A percentile compares a stretch with the other conserved stretches of the same genome.
Conservation (phyloP, 805 yeast genomes). For the Ogataea thermomethanolica region DNA sequence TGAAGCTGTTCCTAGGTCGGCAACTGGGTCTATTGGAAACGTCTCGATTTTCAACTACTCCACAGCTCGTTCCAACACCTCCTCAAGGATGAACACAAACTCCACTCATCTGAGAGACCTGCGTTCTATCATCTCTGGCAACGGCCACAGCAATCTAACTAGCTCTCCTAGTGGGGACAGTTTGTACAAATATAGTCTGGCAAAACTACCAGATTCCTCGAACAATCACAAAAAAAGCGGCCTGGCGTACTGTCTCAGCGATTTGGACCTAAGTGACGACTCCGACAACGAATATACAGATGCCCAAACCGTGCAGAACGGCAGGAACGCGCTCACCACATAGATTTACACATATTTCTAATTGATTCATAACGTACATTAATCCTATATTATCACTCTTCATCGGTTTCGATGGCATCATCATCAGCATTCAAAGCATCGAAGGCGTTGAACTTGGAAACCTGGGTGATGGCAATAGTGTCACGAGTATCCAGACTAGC, state of each 20-base stretch:
- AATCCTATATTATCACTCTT: slow-evolving; percentile 18
- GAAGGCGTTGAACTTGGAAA: slow-evolving; percentile 71
- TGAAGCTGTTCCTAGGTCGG: slow-evolving; percentile 8
- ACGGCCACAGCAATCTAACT: neutral
- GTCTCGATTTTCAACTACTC: slow-evolving; percentile 12
- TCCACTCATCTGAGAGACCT: slow-evolving; percentile 38
- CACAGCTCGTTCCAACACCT: slow-evolving; percentile 15
- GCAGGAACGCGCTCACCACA: slow-evolving; percentile 4
- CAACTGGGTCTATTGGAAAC: slow-evolving; percentile 11
- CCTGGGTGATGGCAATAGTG: slow-evolving; percentile 62
- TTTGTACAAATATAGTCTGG: slow-evolving; percentile 7
- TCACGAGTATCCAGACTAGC: slow-evolving; percentile 66
- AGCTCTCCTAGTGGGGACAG: slow-evolving; percentile 7
- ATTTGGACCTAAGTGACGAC: slow-evolving; percentile 22
- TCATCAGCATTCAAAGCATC: slow-evolving; percentile 66
- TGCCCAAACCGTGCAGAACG: slow-evolving; percentile 5
- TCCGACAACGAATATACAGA: slow-evolving; percentile 8
- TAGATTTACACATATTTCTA: slow-evolving; percentile 1
- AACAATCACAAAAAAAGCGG: slow-evolving; percentile 15
- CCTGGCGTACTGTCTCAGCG: slow-evolving; percentile 22
- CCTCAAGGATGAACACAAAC: slow-evolving; percentile 15
- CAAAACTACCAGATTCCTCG: slow-evolving; percentile 9
- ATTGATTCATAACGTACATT: slow-evolving; percentile 12
- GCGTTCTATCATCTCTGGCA: slow-evolving; percentile 29
- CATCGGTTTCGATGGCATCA: slow-evolving; percentile 30